These are phyloP conservation scores for Niebla homalea DNA, from an alignment of 495 filamentous ascomycete species.

Conservation along the genomic window DNA sequence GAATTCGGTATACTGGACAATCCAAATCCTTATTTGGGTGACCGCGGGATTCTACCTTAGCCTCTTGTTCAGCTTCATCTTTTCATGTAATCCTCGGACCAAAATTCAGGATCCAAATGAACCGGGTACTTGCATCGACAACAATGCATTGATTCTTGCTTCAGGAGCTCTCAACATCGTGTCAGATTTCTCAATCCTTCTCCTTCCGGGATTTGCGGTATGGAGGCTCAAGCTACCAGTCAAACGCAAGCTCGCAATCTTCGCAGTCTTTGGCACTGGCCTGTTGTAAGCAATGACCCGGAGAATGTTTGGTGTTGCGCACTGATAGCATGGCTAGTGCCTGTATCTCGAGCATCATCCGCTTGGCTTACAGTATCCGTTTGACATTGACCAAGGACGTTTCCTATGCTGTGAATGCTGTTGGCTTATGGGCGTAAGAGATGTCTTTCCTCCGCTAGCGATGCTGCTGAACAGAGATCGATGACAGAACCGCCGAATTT, in stretches of 20 bases:
- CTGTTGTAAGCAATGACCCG: constrained; percentile 1
- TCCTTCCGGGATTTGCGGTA: constrained; percentile 18
- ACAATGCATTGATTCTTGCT: constrained; percentile 12
- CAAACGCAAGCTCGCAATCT: background rate
- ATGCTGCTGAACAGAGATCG: no score
- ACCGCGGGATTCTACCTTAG: constrained; percentile 5
- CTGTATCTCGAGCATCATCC: constrained; percentile 1
- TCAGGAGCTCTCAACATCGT: constrained; percentile 20
- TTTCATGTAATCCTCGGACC: constrained; percentile 3
- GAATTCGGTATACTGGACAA: constrained; percentile 2
- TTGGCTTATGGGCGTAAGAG: background rate
- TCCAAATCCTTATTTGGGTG: constrained; percentile 5
- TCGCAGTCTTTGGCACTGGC: background rate
- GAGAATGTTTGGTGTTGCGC: no score
- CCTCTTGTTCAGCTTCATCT: background rate
- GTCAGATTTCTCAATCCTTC: constrained; percentile 21
- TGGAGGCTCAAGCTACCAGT: constrained; percentile 11
- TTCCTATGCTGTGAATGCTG: background rate
- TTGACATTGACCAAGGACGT: background rate
- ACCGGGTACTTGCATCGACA: constrained; percentile 19
- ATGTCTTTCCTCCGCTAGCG: background rate
- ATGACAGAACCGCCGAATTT: no score
- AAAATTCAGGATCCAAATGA: constrained; percentile 7
- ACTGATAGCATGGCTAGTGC: background rate
- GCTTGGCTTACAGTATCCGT: constrained; percentile 1